Evolutionary conservation across 352 stramenopile species (phyloP), one percentile per base, ranked within the genome.

Genomic region (Globisporangium spinosum): DNA sequence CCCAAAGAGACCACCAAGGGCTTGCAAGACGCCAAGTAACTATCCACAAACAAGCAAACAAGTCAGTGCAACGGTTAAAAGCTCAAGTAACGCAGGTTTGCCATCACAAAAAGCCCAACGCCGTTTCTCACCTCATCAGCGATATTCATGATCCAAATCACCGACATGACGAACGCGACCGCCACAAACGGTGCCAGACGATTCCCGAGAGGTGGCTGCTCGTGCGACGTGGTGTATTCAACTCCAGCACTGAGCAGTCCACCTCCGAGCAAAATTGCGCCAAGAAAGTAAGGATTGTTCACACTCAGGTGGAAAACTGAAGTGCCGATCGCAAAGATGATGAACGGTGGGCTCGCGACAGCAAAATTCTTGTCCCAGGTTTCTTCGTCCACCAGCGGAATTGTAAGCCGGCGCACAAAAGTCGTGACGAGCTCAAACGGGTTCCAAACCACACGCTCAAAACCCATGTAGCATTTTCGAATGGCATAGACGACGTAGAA

Each of bases 131-230:
- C 83, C 69, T 94, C 86, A 38, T 90, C 84, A 7, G 86, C 86
- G 57, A 94, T 91, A 23, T 89, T 91, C 84, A 92, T 92, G 70
- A 94, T 94, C 86, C 86, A 94, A 63, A 93, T 80, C 47, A 94
- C 82, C 2, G 86, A 94, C 84, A 94, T 94, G 25, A 87, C 76
- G 58, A 94, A 94, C 17, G 79, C 86, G n/a, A 91, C 67, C 32
- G 70, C 82, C 40, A 94, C 77, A 27, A 89, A 91, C 43, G 85
- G 82, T 4, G 77, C 75, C 12, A 93, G 62, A 6, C 68, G 62
- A 57, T 62, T 68, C n/a, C 83, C 84, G 57, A 79, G 68, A 1
- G 86, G 86, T 29, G 86, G 86, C 10, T 67, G 69, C 23, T 83
- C 73, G 2, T 75, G 64, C 9, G 76, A 82, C 0, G 82, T 83